Evolutionary conservation across 805 yeast genomes (phyloP), one percentile per base, ranked within the genome.

Genomic region (Candida namnaoensis): DNA sequence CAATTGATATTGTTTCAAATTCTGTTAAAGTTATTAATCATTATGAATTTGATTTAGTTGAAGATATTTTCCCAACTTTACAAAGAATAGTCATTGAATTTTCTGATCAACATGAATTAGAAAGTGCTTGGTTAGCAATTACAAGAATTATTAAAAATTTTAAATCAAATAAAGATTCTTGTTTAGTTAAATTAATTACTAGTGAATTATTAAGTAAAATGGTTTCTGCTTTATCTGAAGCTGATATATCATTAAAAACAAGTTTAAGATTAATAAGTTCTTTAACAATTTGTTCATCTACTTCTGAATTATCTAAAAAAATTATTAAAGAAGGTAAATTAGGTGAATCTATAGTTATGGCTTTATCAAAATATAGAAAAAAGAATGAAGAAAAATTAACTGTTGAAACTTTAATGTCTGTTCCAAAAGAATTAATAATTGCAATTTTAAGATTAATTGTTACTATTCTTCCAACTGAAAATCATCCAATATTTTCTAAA

Each of bases 351-450:
- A 60, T 85, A 5, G 58, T 61, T 14, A 58, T 66, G n/a, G 68
- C 81, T 1, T 60, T 85, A 41, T 65, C 72, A 24, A 72, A 69
- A 35, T 79, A 71, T 49, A 68, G 74, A 10, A 73, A 72, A 43
- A 45, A 39, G 23, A 38, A 45, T 5, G 54, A 63, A 7, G 54
- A 45, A 35, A 41, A 50, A 1, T 56, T 76, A 1, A 65, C 87
- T 5, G 74, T 82, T 37, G 95, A 85, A 52, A 75, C 86, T 0
- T 59, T 88, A 34, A 81, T 86, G 78, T 75, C 80, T 41, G 74
- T 80, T 3, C 88, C 91, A 0, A 82, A 79, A 49, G 82, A 79
- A n/a, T 55, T 84, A 27, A 58, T 83, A 15, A 49, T 73, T 2
- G 65, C 76, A 12, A 65, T 81, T 15, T 60, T 86, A 15, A 69